Base-by-base conservation (phyloP, 306 rosid species). In the Cicer chorassanicum region DNA sequence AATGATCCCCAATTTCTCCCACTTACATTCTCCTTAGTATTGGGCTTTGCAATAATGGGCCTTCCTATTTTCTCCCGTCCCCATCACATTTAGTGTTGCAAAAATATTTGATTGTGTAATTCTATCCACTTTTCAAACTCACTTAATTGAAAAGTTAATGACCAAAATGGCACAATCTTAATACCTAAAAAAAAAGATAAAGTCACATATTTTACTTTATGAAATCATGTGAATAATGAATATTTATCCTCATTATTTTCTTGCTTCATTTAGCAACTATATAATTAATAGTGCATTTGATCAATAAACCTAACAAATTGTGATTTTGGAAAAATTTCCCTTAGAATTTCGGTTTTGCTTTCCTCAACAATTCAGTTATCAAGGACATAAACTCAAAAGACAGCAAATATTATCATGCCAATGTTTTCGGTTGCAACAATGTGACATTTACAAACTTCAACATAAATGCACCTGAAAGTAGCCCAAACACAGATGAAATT, bases 401-500 rank as follows among this genome's bases (percentile, higher is more conserved):
- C 38, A 78, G 53, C 15, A 48, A 48, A 48, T 48, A 48, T 48
- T 48, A 12, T 12, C 53, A 48, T 13, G 15, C n/a, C 3, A 80
- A 72, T 55, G 72, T 81, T 19, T 14, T 75, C 1, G 81, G 74
- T 4, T 78, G 83, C 65, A 39, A 56, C 5, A 71, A 83, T 40
- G n/a, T 88, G 3, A 77, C 82, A 11, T 76, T 88, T n/a, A 8
- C 14, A 1, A 34, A 63, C 36, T 7, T 85, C 1, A 78, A 45
- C 19, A 19, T 84, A 8, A 55, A 18, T 34, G 74, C 89, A 6
- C 87, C 83, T 0, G 34, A 8, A 21, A 12, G 54, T 4, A 87
- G 84, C 60, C 19, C 4, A 0, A 85, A 81, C 36, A 88, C 86
- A 0, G 86, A 85, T 42, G 87, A 88, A 66, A 83, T 83, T 8